Conservation (phyloP, 805 yeast genomes). For the Hanseniaspora guilliermondii region DNA sequence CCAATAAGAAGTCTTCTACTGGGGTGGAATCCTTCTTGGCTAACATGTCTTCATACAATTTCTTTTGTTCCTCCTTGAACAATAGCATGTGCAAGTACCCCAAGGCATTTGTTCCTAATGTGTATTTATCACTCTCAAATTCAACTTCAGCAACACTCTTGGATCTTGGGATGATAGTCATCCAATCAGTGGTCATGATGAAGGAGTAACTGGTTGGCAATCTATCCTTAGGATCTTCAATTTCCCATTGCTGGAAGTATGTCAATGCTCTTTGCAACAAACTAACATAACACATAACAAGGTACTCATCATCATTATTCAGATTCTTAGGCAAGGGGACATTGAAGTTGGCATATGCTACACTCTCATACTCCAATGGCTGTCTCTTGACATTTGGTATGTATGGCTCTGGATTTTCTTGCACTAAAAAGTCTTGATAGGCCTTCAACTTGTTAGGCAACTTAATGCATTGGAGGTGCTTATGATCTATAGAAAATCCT, state of each 20-base stretch:
- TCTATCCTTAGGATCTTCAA: slow-evolving; percentile 23
- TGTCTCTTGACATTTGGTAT: slow-evolving; percentile 43
- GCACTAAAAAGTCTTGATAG: slow-evolving; percentile 42
- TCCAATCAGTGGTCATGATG: slow-evolving; percentile 68
- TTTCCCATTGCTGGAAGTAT: slow-evolving; percentile 42
- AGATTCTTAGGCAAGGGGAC: slow-evolving; percentile 42
- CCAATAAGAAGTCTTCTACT: slow-evolving; percentile 41
- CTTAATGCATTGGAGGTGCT: slow-evolving; percentile 76
- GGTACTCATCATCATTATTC: slow-evolving; percentile 36
- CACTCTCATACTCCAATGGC: slow-evolving; percentile 48
- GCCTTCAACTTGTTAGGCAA: slow-evolving; percentile 49
- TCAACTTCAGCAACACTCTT: slow-evolving; percentile 7
- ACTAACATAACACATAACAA: slow-evolving; percentile 59
- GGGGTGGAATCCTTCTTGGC: slow-evolving; percentile 28
- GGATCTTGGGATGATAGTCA: slow-evolving; percentile 72
- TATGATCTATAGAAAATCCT: slow-evolving; percentile 93
- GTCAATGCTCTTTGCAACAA: slow-evolving; percentile 62
- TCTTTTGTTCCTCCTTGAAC: slow-evolving; percentile 49
- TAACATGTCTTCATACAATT: slow-evolving; percentile 22
- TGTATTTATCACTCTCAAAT: slow-evolving; percentile 24
- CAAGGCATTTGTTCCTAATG: slow-evolving; percentile 60
- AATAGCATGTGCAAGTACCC: slow-evolving; percentile 70
- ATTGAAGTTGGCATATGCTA: slow-evolving; percentile 73
- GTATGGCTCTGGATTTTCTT: slow-evolving; percentile 34
- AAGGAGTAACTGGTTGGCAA: slow-evolving; percentile 58